phyloP scores from a whole-genome alignment of 2,329 filamentous ascomycete genomes.

The Microdochium bolleyi region DNA sequence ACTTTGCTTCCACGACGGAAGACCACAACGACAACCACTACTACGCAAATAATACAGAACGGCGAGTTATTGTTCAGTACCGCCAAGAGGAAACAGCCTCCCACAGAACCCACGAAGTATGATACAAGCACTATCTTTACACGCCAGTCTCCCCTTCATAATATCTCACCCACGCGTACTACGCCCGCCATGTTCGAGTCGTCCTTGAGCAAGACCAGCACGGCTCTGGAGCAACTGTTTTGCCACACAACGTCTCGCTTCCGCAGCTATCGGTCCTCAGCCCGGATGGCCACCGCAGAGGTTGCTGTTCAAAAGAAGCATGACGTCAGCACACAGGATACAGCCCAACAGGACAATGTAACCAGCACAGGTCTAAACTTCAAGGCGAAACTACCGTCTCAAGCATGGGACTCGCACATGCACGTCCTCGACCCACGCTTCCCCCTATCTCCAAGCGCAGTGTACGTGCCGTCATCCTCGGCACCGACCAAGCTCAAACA shows the following conservation, averaged over 20 bases:
- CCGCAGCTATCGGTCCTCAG: neutral
- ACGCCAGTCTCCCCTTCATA: neutral
- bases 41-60: too few species aligned
- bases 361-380: neutral
- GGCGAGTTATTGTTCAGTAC: too few species aligned
- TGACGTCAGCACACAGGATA: too few species aligned
- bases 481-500: conserved; percentile 36
- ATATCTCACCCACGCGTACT: neutral
- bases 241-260: neutral
- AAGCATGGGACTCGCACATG: conserved; percentile 56
- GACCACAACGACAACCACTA: too few species aligned
- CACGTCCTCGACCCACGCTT: conserved; percentile 51
- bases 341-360: neutral
- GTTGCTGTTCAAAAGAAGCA: neutral
- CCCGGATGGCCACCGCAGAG: neutral
- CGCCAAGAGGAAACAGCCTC: neutral
- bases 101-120: neutral
- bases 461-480: conserved; percentile 36
- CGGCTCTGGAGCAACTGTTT: conserved; percentile 8
- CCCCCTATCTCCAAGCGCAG: conserved; percentile 35
- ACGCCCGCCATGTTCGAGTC: neutral
- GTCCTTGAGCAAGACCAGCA: neutral
- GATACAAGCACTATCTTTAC: neutral
- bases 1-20: too few species aligned
- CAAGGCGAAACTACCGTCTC: conserved; percentile 22